Conservation (phyloP, 306 rosid species). For the Vachellia pachyceras region DNA sequence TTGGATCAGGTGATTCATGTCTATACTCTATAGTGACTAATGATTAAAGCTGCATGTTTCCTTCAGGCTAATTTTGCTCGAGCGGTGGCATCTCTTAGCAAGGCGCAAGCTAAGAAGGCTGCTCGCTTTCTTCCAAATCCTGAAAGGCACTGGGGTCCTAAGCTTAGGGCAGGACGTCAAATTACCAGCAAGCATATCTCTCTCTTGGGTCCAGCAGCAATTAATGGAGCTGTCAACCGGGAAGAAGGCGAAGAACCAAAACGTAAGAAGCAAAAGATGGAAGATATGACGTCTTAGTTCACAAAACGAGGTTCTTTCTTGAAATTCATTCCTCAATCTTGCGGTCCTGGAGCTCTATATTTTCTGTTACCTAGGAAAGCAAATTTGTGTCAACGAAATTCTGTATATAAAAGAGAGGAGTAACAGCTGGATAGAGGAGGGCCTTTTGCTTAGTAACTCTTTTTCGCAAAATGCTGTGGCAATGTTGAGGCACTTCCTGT, state of each 20-base stretch:
- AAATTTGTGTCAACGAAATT: constrained; percentile 44
- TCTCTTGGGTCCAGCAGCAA: constrained; percentile 78
- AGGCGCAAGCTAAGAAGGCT: constrained; percentile 90
- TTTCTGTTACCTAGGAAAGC: constrained; percentile 40
- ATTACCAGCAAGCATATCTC: constrained; percentile 90
- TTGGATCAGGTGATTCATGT: too few species aligned
- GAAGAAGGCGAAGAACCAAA: constrained; percentile 60
- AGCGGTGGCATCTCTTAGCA: constrained; percentile 89
- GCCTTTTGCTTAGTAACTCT: constrained; percentile 23
- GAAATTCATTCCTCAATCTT: constrained; percentile 31
- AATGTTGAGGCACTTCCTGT: constrained; percentile 33
- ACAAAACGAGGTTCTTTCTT: constrained; percentile 33
- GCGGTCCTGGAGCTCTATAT: constrained; percentile 31
- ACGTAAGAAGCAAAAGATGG: constrained; percentile 68
- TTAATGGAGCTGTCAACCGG: constrained; percentile 64
- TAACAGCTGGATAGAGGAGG: constrained; percentile 21
- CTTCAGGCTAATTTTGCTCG: constrained; percentile 85
- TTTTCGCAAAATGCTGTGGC: constrained; percentile 35
- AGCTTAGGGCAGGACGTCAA: constrained; percentile 91
- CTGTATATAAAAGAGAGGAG: constrained; percentile 35
- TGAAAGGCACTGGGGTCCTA: constrained; percentile 96
- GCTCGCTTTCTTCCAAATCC: constrained; percentile 96
- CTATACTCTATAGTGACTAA: not conserved
- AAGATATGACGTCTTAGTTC: constrained; percentile 45
- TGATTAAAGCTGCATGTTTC: constrained; percentile 8